Evolutionary conservation across 805 yeast species (phyloP).

Genomic region (Yamadazyma laniorum): DNA sequence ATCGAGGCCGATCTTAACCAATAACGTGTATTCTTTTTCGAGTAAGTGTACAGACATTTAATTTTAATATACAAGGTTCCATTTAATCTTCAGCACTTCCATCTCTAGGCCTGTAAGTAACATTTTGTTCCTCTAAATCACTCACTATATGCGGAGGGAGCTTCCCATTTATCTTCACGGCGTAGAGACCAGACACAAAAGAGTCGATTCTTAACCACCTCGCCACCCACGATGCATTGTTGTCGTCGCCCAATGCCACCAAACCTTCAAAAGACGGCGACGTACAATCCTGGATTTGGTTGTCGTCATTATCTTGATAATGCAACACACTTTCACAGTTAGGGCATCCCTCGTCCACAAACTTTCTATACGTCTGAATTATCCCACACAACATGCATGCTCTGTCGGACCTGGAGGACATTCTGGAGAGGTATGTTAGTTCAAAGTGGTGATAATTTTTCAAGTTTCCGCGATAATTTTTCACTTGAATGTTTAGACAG

Average conservation of each 20-base stretch:
- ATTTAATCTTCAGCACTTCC: slow-evolving; percentile 70
- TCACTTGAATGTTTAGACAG: too few species aligned
- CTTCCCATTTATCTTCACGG: slow-evolving; percentile 89
- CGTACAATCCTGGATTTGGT: slow-evolving; percentile 84
- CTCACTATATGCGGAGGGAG: slow-evolving; percentile 82
- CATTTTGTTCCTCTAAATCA: slow-evolving; percentile 69
- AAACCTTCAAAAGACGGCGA: slow-evolving; percentile 95
- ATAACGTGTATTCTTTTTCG: slow-evolving; percentile 2
- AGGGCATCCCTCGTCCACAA: slow-evolving; percentile 88
- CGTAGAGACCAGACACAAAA: slow-evolving; percentile 86
- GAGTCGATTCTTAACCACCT: slow-evolving; percentile 91
- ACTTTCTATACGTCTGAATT: slow-evolving; percentile 72
- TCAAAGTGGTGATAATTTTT: neutral
- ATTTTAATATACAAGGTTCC: slow-evolving; percentile 1
- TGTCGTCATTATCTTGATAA: slow-evolving; percentile 73
- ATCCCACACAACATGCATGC: slow-evolving; percentile 98
- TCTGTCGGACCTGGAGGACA: slow-evolving; percentile 70
- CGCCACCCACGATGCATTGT: slow-evolving; percentile 88
- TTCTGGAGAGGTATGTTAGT: slow-evolving; percentile 11
- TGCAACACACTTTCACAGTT: slow-evolving; percentile 90
- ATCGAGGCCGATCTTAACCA: slow-evolving; percentile 9
- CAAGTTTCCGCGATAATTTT: too few species aligned
- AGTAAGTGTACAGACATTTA: neutral
- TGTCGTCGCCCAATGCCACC: slow-evolving; percentile 83
- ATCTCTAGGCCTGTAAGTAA: slow-evolving; percentile 90